Percentiles rank a stretch among this genome's conserved stretches.
phyloP scores from a whole-genome alignment of 345 rosid genomes.

The Camelina laxa region DNA sequence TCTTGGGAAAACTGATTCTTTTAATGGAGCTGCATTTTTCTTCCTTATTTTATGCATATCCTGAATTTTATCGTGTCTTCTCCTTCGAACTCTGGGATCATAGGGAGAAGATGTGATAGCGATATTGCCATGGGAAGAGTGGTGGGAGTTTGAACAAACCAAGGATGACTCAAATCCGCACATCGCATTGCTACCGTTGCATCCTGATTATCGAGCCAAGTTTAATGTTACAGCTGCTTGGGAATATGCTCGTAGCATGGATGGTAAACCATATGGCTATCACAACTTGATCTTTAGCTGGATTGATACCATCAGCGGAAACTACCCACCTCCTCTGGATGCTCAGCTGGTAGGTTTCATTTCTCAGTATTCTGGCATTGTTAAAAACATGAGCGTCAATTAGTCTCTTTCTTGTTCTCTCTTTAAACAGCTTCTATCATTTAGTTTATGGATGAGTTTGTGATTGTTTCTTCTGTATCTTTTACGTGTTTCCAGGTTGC shows the following conservation, averaged over 20 bases:
- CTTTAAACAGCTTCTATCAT: not conserved
- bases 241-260: conserved; percentile 95
- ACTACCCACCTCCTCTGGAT: conserved; percentile 96
- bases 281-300: conserved; percentile 99
- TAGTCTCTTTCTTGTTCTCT: conserved; percentile 1
- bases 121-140: conserved; percentile 91
- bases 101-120: conserved; percentile 94
- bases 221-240: conserved; percentile 95
- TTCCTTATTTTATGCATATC: conserved; percentile 1
- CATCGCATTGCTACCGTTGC: conserved; percentile 89
- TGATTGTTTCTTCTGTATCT: conserved; percentile 15
- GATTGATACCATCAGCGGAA: conserved; percentile 85
- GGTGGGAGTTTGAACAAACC: conserved; percentile 98
- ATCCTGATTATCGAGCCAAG: conserved; percentile 81
- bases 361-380: conserved; percentile 4
- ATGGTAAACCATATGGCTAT: conserved; percentile 88
- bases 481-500: conserved; percentile 66
- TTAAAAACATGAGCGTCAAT: not conserved
- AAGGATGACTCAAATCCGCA: conserved; percentile 94
- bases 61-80: not conserved
- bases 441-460: conserved; percentile 2
- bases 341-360: conserved; percentile 76
- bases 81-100: conserved; percentile 22
- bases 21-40: not conserved
- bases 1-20: conserved; percentile 1